Evolutionary conservation across 306 rosid genomes (phyloP), one percentile per base, ranked within the genome.

Genomic region (Cucurbita moschata): DNA sequence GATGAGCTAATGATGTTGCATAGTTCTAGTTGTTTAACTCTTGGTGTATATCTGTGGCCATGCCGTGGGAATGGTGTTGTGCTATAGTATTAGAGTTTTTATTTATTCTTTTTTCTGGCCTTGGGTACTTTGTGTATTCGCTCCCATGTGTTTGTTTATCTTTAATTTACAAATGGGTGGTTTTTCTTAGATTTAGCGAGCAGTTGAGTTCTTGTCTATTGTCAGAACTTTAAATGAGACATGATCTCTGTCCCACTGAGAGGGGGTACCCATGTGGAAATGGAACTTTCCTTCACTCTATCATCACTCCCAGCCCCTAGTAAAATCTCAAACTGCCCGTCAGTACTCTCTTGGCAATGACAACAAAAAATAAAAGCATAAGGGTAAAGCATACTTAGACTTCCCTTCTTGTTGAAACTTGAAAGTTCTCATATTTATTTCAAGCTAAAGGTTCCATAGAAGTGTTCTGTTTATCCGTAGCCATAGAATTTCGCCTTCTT

Each of bases 251-350:
- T 89, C 87, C 92, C 96, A 86, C 63, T 73, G 82, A 13, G 96
- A 87, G 4, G 35, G 97, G 35, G 97, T 92, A 78, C 89, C 92
- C 96, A 89, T 83, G 79, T 92, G 96, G 64, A 94, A 49, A 92
- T 76, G 35, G 95, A 92, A 19, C 78, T 79, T 37, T 90, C 88
- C 46, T 88, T 71, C 76, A 89, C 84, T 14, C 64, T 43, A 26
- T 76, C 89, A 49, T 90, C 95, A 79, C 84, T 74, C 18, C 82
- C 87, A 19, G 90, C 92, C 10, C 65, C 80, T 0, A 92, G 75
- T 7, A 73, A 60, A 52, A 88, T 78, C 73, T 88, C 83, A 80
- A 81, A 88, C 16, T 88, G 15, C 69, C 49, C 82, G 8, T 81
- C 81, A 37, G 82, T 86, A 38, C 78, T 76, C 47, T 82, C 50